Evolutionary conservation across 2,329 filamentous ascomycete genomes (phyloP).

Genomic region (Achaetomium macrosporum): DNA sequence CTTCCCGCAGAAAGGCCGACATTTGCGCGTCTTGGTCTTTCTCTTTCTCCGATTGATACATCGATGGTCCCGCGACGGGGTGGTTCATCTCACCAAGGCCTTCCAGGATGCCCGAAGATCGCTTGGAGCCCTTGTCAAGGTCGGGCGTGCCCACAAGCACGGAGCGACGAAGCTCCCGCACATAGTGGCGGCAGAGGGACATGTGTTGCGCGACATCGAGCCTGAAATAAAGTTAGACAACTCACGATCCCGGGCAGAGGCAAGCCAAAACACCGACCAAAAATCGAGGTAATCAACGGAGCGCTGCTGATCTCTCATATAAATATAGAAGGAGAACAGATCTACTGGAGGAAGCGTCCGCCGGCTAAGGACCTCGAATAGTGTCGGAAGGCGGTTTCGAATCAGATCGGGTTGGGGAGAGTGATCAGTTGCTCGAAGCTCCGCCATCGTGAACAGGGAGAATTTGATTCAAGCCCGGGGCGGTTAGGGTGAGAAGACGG

Average conservation of each 20-base stretch:
- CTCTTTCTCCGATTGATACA: slow-evolving; percentile 63
- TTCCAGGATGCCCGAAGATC: slow-evolving; percentile 76
- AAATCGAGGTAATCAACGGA: slow-evolving; percentile 98
- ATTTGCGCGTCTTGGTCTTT: slow-evolving; percentile 82
- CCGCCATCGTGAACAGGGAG: slow-evolving; percentile 32
- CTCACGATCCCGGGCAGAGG: background rate
- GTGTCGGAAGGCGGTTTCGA: slow-evolving; percentile 83
- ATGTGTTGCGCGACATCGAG: slow-evolving; percentile 99
- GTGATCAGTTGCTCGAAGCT: slow-evolving; percentile 34
- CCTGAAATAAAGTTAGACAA: slow-evolving; percentile 47
- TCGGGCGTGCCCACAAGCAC: slow-evolving; percentile 92
- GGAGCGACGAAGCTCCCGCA: slow-evolving; percentile 87
- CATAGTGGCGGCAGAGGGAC: slow-evolving; percentile 94
- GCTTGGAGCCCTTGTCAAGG: slow-evolving; percentile 75
- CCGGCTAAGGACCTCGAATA: slow-evolving; percentile 92
- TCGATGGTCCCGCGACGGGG: slow-evolving; percentile 54
- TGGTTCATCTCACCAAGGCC: slow-evolving; percentile 61
- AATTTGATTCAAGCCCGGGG: background rate
- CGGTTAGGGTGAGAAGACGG: background rate
- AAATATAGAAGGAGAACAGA: slow-evolving; percentile 98
- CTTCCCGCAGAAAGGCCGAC: slow-evolving; percentile 78
- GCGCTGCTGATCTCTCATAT: slow-evolving; percentile 97
- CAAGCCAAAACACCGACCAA: slow-evolving; percentile 57
- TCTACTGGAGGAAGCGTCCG: slow-evolving; percentile 94
- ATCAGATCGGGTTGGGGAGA: slow-evolving; percentile 54